Evolutionary conservation across 176 grass and related monocot genomes (phyloP).

Genomic region (Oryza glumipatula): DNA sequence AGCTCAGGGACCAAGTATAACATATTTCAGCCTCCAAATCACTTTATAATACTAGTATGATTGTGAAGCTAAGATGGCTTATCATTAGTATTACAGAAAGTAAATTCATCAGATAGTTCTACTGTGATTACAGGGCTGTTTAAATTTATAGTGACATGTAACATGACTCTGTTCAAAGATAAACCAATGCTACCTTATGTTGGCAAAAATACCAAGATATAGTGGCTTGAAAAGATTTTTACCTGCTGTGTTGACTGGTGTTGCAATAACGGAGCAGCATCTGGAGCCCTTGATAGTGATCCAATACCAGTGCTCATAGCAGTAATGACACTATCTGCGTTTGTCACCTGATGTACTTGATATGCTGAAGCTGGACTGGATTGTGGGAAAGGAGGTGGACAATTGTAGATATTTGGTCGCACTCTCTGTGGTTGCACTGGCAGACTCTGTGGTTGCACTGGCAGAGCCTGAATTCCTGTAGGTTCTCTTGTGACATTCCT

Average conservation of each 20-base stretch:
- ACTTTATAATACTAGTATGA: constrained; percentile 8
- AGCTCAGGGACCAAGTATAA: not conserved
- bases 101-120: constrained; percentile 16
- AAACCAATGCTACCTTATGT: constrained; percentile 16
- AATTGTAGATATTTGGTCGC: constrained; percentile 46
- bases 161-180: constrained; percentile 22
- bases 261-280: constrained; percentile 32
- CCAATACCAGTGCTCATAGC: constrained; percentile 49
- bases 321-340: constrained; percentile 33
- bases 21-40: constrained; percentile 16
- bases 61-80: not conserved
- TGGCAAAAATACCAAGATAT: constrained; percentile 26
- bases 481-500: constrained; percentile 64
- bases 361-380: constrained; percentile 37
- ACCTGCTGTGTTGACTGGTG: constrained; percentile 50
- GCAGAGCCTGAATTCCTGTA: constrained; percentile 63
- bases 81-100: constrained; percentile 20
- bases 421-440: constrained; percentile 51
- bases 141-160: constrained; percentile 13
- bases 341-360: constrained; percentile 33
- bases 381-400: constrained; percentile 31
- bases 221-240: constrained; percentile 35
- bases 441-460: constrained; percentile 54
- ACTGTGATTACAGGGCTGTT: not conserved
- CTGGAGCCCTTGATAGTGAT: constrained; percentile 44